Evolutionary conservation across 768 basidiomycete species (phyloP).

Genomic region (Crassisporium funariophilum): DNA sequence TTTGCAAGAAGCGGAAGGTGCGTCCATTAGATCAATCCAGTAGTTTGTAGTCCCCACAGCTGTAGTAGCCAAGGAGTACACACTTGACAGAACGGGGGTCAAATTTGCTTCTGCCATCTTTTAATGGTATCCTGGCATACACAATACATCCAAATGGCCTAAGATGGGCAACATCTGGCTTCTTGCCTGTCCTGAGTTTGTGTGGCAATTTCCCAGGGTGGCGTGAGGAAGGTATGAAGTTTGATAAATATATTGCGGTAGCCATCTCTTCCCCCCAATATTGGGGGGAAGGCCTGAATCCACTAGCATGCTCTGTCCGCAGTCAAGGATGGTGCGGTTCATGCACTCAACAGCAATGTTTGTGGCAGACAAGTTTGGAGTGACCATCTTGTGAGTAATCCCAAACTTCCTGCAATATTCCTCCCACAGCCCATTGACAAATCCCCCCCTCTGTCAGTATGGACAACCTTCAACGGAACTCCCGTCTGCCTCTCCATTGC

Average conservation of each 20-base stretch:
- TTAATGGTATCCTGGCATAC: conserved; percentile 28
- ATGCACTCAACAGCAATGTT: conserved; percentile 33
- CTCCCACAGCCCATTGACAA: conserved; percentile 9
- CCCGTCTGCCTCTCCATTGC: conserved; percentile 7
- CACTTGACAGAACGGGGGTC: conserved; percentile 16
- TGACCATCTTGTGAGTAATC: conserved; percentile 19
- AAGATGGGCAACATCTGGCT: conserved; percentile 30
- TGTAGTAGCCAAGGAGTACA: conserved; percentile 25
- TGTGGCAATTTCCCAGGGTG: conserved; percentile 12
- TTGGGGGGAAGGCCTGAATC: conserved; percentile 21
- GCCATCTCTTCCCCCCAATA: conserved; percentile 17
- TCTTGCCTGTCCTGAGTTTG: conserved; percentile 15
- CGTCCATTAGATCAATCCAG: conserved; percentile 9
- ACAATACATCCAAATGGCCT: conserved; percentile 32
- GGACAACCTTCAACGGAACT: not conserved
- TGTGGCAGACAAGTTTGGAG: conserved; percentile 28
- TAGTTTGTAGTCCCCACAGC: conserved; percentile 21
- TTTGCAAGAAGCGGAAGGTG: conserved; percentile 17
- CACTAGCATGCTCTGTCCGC: conserved; percentile 20
- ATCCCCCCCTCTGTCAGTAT: conserved; percentile 9
- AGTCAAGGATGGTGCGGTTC: conserved; percentile 28
- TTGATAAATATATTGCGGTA: conserved; percentile 6
- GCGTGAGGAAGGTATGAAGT: conserved; percentile 11
- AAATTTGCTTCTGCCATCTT: conserved; percentile 12
- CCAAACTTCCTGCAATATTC: not conserved